Evolutionary conservation across 1,139 yeast genomes (phyloP), one percentile per base, ranked within the genome.

Genomic region (Debaryomyces subglobosus): DNA sequence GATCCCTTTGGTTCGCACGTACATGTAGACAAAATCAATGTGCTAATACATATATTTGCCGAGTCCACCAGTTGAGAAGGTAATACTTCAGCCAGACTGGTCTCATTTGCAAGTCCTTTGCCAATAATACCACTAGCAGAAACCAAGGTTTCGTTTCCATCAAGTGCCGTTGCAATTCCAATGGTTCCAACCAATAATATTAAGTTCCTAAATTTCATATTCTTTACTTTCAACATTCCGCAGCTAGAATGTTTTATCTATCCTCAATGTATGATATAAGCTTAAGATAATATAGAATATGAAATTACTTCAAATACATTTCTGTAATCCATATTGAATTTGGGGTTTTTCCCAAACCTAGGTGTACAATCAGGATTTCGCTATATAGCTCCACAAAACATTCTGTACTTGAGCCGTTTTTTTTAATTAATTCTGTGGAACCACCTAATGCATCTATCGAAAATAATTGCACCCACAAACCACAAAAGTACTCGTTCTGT

Each of bases 361-460:
- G 25, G 38, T 20, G 38, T 20, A 35, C 38, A 35, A 35, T 35
- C 10, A 20, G 24, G 23, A 12, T 21, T 35, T 35, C 23, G 23
- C 38, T 10, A 18, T 35, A 35, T 20, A 35, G 38, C 38, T 35
- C 38, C 38, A 35, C 38, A 35, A 35, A 35, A n/a, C 38, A 35
- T 35, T 20, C 21, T 35, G 12, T n/a, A 16, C 15, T 5, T 32
- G 20, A 32, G 35, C 38, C 38, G 38, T 35, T 21, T 7, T 5
- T n/a, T 10, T 20, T n/a, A 5, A 21, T 7, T 20, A 12, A 20
- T n/a, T 35, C 21, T 12, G 15, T 35, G 23, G 13, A 20, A 12
- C 21, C 8, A 3, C 5, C 6, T 32, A 16, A 8, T 16, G 3
- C 12, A 8, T 16, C 21, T 32, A 12, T 12, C 5, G n/a, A 27